phyloP scores from a whole-genome alignment of 495 filamentous ascomycete species.

The Hypoxylon crocopeplum region DNA sequence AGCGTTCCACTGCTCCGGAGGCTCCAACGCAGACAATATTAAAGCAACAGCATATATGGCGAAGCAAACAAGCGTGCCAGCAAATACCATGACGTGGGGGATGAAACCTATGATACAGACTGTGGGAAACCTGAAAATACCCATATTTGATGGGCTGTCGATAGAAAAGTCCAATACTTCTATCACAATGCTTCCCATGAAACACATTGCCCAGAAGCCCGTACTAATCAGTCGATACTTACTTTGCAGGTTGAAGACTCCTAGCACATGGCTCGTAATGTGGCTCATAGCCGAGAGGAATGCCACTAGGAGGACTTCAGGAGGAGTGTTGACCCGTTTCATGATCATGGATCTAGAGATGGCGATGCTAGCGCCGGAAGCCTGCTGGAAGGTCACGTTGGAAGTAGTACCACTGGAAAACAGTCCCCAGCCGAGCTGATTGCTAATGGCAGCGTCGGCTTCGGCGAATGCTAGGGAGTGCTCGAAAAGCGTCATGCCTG shows the following conservation, averaged over 20 bases:
- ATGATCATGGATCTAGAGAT: constrained; percentile 64
- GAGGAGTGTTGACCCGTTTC: constrained; percentile 76
- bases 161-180: constrained; percentile 67
- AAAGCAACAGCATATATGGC: constrained; percentile 80
- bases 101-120: constrained; percentile 96
- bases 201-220: constrained; percentile 85
- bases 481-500: constrained; percentile 96
- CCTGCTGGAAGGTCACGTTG: constrained; percentile 49
- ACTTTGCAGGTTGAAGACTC: constrained; percentile 77
- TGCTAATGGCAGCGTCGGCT: constrained; percentile 83
- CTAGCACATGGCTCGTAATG: constrained; percentile 82
- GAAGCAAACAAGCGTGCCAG: constrained; percentile 76
- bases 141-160: constrained; percentile 54
- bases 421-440: constrained; percentile 71
- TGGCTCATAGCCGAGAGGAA: constrained; percentile 90
- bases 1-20: constrained; percentile 41
- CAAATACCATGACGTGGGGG: constrained; percentile 83
- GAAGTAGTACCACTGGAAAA: constrained; percentile 52
- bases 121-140: constrained; percentile 80
- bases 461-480: constrained; percentile 96
- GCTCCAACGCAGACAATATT: constrained; percentile 74
- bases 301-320: constrained; percentile 84
- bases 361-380: constrained; percentile 51
- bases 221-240: constrained; percentile 83
- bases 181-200: constrained; percentile 81